Evolutionary conservation across 352 stramenopile genomes (phyloP).

Genomic region (Pythium inflatum): DNA sequence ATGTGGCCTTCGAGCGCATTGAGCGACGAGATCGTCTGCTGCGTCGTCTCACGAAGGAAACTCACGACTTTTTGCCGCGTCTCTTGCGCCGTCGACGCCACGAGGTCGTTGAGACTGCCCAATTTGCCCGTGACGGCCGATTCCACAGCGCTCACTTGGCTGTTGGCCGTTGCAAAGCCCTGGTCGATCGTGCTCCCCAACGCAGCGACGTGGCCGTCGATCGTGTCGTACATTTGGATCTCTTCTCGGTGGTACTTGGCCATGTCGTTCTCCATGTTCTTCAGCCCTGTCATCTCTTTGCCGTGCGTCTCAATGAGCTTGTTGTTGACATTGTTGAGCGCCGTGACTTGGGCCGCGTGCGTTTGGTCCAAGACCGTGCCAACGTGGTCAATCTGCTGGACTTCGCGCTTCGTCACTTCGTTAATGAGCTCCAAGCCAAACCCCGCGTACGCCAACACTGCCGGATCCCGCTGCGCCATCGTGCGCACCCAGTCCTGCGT

Average conservation of each 20-base stretch:
- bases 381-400: conserved; percentile 8
- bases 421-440: conserved; percentile 1
- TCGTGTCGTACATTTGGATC: conserved; percentile 7
- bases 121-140: not conserved
- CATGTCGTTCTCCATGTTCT: conserved; percentile 12
- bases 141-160: not conserved
- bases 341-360: not conserved
- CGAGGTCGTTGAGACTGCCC: not conserved
- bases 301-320: not conserved
- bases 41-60: not conserved
- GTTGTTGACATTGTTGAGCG: conserved; percentile 3
- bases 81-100: not conserved
- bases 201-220: not conserved
- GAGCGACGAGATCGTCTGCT: not conserved
- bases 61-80: not conserved
- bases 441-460: not conserved
- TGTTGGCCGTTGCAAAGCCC: not conserved
- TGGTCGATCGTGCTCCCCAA: not conserved
- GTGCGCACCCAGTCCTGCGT: no score
- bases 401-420: not conserved
- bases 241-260: conserved; percentile 8
- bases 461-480: no score
- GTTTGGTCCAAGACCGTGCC: not conserved
- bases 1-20: not conserved
- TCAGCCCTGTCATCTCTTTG: conserved; percentile 8